phyloP scores from a whole-genome alignment of 331 rosid species.

The Pyracantha coccinea region DNA sequence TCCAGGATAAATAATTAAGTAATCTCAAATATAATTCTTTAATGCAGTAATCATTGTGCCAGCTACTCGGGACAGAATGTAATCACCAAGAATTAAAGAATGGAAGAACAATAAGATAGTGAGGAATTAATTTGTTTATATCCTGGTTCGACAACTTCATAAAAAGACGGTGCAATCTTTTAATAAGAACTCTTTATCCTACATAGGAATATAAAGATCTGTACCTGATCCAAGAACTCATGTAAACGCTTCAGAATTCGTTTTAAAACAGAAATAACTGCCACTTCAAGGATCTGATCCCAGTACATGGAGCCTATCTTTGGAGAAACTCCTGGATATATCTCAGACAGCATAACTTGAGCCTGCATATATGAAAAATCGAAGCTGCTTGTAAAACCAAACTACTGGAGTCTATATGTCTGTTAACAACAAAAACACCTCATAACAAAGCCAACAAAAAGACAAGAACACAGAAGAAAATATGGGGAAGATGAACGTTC shows the following conservation, averaged over 20 bases:
- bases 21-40: neutral
- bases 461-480: neutral
- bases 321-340: slow-evolving; percentile 92
- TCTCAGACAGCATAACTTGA: slow-evolving; percentile 83
- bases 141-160: neutral
- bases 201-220: slow-evolving; percentile 1
- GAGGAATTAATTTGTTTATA: neutral
- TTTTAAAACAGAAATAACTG: slow-evolving; percentile 66
- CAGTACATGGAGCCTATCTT: slow-evolving; percentile 76
- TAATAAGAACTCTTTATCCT: slow-evolving; percentile 4
- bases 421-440: neutral
- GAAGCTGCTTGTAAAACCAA: slow-evolving; percentile 6
- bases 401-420: slow-evolving; percentile 14
- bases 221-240: slow-evolving; percentile 89
- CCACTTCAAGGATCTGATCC: slow-evolving; percentile 95
- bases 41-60: neutral
- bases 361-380: slow-evolving; percentile 49
- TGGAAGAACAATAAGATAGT: neutral
- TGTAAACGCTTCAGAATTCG: slow-evolving; percentile 82
- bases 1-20: slow-evolving; percentile 14
- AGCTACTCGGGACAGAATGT: neutral
- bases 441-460: neutral
- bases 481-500: neutral
- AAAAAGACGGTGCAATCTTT: neutral
- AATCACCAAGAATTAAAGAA: neutral